Evolutionary conservation across 441 rosid species (phyloP).

Genomic region (Geranium incanum): DNA sequence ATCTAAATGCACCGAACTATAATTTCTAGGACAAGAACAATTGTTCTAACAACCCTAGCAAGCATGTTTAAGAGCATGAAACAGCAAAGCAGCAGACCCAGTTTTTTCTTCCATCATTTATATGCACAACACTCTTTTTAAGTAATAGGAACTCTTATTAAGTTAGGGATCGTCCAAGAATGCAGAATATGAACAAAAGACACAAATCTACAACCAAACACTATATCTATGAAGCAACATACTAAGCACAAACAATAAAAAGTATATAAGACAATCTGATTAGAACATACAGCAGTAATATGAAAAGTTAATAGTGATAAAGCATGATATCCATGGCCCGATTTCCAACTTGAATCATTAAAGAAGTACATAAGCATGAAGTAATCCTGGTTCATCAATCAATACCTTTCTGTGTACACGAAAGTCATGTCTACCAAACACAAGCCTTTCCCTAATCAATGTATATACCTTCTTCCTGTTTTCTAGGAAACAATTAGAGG

Average conservation of each 20-base stretch:
- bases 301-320: not conserved
- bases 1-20: not conserved
- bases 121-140: not conserved
- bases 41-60: not conserved
- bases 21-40: not conserved
- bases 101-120: not conserved
- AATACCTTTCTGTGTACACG: slow-evolving; percentile 19
- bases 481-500: slow-evolving; percentile 13
- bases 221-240: not conserved
- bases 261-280: not conserved
- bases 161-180: slow-evolving; percentile 2
- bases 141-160: not conserved
- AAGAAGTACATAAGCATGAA: slow-evolving; percentile 16
- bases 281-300: not conserved
- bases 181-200: not conserved
- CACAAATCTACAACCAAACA: not conserved
- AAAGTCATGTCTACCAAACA: slow-evolving; percentile 15
- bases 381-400: not conserved
- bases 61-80: not conserved
- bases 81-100: not conserved
- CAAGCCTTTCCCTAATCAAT: slow-evolving; percentile 17
- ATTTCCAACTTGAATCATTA: slow-evolving; percentile 14
- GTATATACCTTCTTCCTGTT: slow-evolving; percentile 10
- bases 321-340: not conserved
- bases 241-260: not conserved